Evolutionary conservation across 352 stramenopile species (phyloP).

Genomic region (Globisporangium radiosum): DNA sequence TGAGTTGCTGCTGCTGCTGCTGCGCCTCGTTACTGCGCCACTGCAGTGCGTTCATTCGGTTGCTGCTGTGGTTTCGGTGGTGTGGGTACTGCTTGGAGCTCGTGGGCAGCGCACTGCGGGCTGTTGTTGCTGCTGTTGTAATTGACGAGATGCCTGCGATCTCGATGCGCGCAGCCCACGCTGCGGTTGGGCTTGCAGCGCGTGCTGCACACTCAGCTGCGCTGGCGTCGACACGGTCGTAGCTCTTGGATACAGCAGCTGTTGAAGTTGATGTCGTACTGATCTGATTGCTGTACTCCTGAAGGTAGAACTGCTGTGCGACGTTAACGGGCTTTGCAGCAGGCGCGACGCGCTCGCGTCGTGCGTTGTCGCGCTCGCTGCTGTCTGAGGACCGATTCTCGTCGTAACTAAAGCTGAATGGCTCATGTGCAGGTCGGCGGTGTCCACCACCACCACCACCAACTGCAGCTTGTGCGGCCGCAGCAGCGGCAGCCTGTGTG

Average conservation of each 20-base stretch:
- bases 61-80: slow-evolving; percentile 13
- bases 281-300: slow-evolving; percentile 15
- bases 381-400: background rate
- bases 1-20: background rate
- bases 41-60: background rate
- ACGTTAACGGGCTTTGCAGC: slow-evolving; percentile 27
- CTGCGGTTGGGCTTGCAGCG: slow-evolving; percentile 10
- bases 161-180: slow-evolving; percentile 50
- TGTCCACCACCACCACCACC: background rate
- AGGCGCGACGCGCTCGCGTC: too few relatives aligned
- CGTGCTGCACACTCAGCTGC: background rate
- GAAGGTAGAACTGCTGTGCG: slow-evolving; percentile 24
- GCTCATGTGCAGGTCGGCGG: background rate
- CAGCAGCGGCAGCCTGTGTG: slow-evolving; percentile 9
- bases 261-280: slow-evolving; percentile 9
- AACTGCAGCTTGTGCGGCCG: slow-evolving; percentile 5
- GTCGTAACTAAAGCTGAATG: slow-evolving; percentile 1
- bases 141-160: slow-evolving; percentile 39
- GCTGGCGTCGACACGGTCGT: slow-evolving; percentile 5
- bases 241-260: slow-evolving; percentile 12
- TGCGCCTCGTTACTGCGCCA: background rate
- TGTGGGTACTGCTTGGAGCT: background rate
- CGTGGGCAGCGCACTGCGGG: slow-evolving; percentile 1
- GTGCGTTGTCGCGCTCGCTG: slow-evolving; percentile 3
- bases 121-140: slow-evolving; percentile 1